Base-by-base conservation (phyloP, 1,284 basidiomycete genomes). In the Heterobasidion annosum region DNA sequence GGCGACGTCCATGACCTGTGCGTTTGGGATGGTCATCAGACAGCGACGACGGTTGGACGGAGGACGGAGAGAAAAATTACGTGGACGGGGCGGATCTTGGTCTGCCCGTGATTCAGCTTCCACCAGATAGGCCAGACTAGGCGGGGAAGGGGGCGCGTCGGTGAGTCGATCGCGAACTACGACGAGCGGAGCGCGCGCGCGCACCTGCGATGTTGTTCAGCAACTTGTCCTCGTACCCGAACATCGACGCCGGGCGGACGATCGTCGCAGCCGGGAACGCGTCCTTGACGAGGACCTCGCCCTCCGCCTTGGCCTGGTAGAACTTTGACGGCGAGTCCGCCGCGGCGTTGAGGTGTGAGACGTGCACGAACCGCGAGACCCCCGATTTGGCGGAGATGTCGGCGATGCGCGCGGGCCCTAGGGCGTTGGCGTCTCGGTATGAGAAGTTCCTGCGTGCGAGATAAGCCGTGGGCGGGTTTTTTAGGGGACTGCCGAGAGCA, bases 261-360 rank as follows among this genome's bases (percentile, higher is more conserved):
- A 99, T 92, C 35, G 93, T 98, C 34, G 94, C 93, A 47, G 78
- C 78, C 5, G 90, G 88, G 77, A 96, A 98, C 7, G 79, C 90
- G 54, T 82, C 81, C 67, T 85, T 86, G 60, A 98, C 95, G 50
- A 81, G 84, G 61, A 88, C 83, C 72, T 99, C 96, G 34, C 96
- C 96, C 59, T 88, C 84, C 48, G 85, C 90, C 71, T 99, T 99
- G 58, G 92, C 81, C 59, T 85, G 82, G 71, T 98, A 96, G 71
- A 93, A 93, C 52, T 77, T 77, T 49, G 93, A 97, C 1, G 79
- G 67, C 8, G 95, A 98, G 62, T 85, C 74, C 34, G 80, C 74
- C 50, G 86, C 81, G 32, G 96, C 95, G 70, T 98, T 96, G 61
- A 99, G 73, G 72, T 99, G 97, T 9, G 96, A 99, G 61, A 99